phyloP scores from a whole-genome alignment of 371 early-diverging fungal genomes.

The Sporodiniella umbellata region DNA sequence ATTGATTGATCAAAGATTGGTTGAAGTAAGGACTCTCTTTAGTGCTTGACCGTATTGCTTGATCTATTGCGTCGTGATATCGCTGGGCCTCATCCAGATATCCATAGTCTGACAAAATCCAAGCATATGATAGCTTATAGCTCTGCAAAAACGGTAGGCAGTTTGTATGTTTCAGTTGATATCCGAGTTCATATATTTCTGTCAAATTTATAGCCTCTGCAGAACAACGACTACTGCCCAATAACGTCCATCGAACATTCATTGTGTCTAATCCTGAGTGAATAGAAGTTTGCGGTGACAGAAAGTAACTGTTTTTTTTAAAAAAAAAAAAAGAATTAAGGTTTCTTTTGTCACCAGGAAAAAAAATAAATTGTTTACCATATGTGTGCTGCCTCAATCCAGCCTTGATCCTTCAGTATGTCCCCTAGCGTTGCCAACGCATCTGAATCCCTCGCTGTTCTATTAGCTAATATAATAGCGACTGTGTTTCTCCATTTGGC shows the following conservation, averaged over 20 bases:
- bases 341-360: not conserved
- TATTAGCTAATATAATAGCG: slow-evolving; percentile 79
- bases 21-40: slow-evolving; percentile 80
- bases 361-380: slow-evolving; percentile 57
- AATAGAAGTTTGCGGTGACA: slow-evolving; percentile 54
- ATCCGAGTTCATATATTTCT: slow-evolving; percentile 81
- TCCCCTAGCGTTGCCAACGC: slow-evolving; percentile 82
- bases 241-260: slow-evolving; percentile 52
- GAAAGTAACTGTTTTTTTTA: slow-evolving; percentile 70
- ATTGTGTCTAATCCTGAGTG: slow-evolving; percentile 62
- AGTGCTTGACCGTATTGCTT: slow-evolving; percentile 66
- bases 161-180: slow-evolving; percentile 47
- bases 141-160: slow-evolving; percentile 85
- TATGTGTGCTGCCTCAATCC: slow-evolving; percentile 76
- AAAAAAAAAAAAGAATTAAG: slow-evolving; percentile 9
- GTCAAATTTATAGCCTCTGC: slow-evolving; percentile 60
- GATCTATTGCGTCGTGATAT: slow-evolving; percentile 76
- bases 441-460: slow-evolving; percentile 70
- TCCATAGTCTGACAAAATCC: slow-evolving; percentile 80
- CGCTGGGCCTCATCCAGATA: slow-evolving; percentile 65
- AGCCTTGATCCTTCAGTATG: slow-evolving; percentile 55
- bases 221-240: slow-evolving; percentile 51
- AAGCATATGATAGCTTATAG: slow-evolving; percentile 82
- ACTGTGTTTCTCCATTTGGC: slow-evolving; percentile 68
- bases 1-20: slow-evolving; percentile 56